Conservation (phyloP, 352 stramenopile species). For the Phytophthora capsici region DNA sequence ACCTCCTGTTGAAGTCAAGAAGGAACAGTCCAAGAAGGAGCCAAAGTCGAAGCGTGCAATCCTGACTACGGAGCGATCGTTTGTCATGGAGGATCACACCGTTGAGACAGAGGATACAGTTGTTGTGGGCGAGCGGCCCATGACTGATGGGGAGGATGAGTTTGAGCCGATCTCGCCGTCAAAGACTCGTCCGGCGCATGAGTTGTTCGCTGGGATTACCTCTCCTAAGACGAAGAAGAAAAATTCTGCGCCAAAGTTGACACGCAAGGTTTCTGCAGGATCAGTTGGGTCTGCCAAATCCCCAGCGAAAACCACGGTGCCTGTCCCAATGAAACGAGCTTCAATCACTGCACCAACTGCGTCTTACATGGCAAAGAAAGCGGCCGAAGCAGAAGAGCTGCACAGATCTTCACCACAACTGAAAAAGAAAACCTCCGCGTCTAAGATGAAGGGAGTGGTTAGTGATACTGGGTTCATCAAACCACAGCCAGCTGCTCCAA, state of each 20-base stretch:
- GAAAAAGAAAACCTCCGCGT: conserved; percentile 23
- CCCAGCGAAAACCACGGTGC: conserved; percentile 17
- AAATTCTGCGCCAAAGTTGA: conserved; percentile 17
- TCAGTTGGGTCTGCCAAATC: conserved; percentile 37
- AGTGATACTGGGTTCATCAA: conserved; percentile 36
- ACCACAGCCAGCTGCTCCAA: conserved; percentile 23
- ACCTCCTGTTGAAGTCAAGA: conserved; percentile 1
- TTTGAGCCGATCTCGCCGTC: conserved; percentile 22
- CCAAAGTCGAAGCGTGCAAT: conserved; percentile 40
- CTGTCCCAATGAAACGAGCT: conserved; percentile 32
- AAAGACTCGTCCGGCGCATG: conserved; percentile 7
- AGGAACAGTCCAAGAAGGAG: conserved; percentile 14
- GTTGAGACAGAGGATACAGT: conserved; percentile 71
- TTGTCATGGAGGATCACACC: conserved; percentile 68
- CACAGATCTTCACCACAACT: conserved; percentile 13
- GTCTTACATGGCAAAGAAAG: conserved; percentile 37
- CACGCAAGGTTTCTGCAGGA: conserved; percentile 29
- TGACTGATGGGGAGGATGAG: conserved; percentile 68
- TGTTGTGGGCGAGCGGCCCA: conserved; percentile 61
- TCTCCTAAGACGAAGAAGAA: conserved; percentile 17
- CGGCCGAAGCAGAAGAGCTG: conserved; percentile 16
- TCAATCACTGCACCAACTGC: conserved; percentile 39
- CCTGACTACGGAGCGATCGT: conserved; percentile 71
- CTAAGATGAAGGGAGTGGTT: conserved; percentile 20
- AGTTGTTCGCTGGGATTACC: conserved; percentile 14